A percentile compares a stretch with the other conserved stretches of the same genome.
Conservation (phyloP, 805 yeast genomes). For the Starmerella asiatica region DNA sequence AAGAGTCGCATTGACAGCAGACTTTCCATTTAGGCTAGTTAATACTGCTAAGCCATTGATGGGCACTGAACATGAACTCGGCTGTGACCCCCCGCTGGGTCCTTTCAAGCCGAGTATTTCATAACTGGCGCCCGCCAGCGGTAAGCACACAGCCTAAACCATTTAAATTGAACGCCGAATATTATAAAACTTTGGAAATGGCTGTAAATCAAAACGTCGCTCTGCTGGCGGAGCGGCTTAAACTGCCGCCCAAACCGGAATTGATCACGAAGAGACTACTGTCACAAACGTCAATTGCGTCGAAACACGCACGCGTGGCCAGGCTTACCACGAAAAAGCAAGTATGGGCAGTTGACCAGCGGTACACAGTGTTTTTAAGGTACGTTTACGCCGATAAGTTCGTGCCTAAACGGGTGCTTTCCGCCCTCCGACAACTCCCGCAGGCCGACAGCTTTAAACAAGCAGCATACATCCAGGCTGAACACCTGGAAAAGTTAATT, state of each 20-base stretch:
- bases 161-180: conserved; percentile 12
- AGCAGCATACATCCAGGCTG: conserved; percentile 24
- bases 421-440: conserved; percentile 23
- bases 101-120: conserved; percentile 1
- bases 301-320: neutral
- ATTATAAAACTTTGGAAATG: conserved; percentile 4
- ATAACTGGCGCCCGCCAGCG: conserved; percentile 4
- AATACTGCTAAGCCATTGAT: too few relatives aligned
- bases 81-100: too few relatives aligned
- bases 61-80: too few relatives aligned
- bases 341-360: neutral
- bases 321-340: neutral
- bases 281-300: neutral
- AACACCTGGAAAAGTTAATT: conserved; percentile 27
- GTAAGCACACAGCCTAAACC: conserved; percentile 1
- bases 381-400: conserved; percentile 2
- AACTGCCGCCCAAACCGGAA: neutral
- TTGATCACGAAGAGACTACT: conserved; percentile 1
- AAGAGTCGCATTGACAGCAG: too few relatives aligned
- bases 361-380: conserved; percentile 5
- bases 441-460: conserved; percentile 20
- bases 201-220: conserved; percentile 3
- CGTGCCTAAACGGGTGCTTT: neutral
- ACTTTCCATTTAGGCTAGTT: too few relatives aligned
- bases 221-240: conserved; percentile 2